Evolutionary conservation across 140 eudicot genomes (phyloP).

Genomic region (Ambrosia hybrid): DNA sequence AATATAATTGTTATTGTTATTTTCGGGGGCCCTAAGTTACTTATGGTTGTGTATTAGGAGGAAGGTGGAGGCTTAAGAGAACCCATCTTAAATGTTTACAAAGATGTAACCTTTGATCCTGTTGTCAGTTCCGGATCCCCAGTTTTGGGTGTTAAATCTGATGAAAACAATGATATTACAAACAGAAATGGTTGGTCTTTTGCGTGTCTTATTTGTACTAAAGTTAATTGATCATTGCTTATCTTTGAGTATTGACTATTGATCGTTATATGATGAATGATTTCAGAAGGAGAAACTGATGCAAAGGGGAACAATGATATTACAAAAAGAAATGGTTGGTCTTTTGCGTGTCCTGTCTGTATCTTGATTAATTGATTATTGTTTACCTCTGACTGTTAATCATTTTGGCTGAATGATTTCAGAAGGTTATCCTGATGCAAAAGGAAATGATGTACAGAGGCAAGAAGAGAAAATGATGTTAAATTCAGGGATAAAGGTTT

Average conservation of each 20-base stretch:
- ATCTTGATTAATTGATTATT: no score
- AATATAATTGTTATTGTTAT: background rate
- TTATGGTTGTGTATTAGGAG: constrained; percentile 41
- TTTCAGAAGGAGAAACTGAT: no score
- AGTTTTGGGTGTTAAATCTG: constrained; percentile 29
- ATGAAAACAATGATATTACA: constrained; percentile 24
- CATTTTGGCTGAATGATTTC: no score
- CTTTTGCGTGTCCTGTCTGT: no score
- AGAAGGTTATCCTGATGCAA: no score
- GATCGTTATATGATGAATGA: no score
- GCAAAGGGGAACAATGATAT: constrained; percentile 21
- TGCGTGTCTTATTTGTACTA: constrained; percentile 15
- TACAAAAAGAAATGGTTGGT: constrained; percentile 33
- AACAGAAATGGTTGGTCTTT: constrained; percentile 49
- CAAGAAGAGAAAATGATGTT: no score
- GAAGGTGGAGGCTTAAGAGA: constrained; percentile 55
- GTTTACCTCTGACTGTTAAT: no score
- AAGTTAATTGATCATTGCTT: background rate
- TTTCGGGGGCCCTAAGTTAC: constrained; percentile 5
- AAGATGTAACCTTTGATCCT: constrained; percentile 49
- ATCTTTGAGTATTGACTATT: no score
- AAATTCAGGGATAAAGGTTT: no score
- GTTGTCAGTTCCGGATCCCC: constrained; percentile 32
- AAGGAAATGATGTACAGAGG: no score
- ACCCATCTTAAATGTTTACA: constrained; percentile 64